Base-by-base conservation (phyloP, 2,329 filamentous ascomycete genomes). In the Coniochaeta ligniaria region DNA sequence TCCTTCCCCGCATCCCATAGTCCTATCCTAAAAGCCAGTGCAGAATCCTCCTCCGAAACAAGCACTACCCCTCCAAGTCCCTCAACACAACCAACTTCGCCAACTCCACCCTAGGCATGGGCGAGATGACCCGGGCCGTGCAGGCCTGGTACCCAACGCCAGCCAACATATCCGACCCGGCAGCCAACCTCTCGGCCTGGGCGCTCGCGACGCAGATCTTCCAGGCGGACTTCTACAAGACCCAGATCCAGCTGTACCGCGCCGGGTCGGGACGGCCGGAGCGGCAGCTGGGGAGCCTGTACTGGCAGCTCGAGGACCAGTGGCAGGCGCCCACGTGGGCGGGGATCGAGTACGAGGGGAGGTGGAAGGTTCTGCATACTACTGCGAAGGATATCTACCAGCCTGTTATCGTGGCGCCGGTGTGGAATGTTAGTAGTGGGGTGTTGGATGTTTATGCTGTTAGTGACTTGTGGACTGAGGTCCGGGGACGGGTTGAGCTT, bases 231-330 rank as follows among this genome's bases (percentile, higher is more conserved):
- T 82, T 82, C 68, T 87, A 87, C 70, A 80, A 79, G 45, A 78
- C 74, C 2, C 78, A 87, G 69, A 87, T 87, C 17, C 76, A 82
- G 59, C 87, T 83, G 70, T 88, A 88, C 66, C 78, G 85, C 6
- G 75, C 81, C 6, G 85, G 85, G 0, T 83, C 80, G 43, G 85
- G 83, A 0, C 67, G 79, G 65, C 80, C 78, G 0, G 80, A 87
- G 62, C 75, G 83, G 0, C 83, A 87, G 64, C 75, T 87, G 2
- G 85, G 84, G 0, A 79, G 77, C 12, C 68, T 88, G 6, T 87
- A 87, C 68, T 88, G 85, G 85, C 85, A 88, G 66, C 74, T 88
- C 1, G 83, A 88, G 64, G 85, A 88, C 66, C 81, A 85, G 61
- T 86, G 83, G 83, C 83, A 85, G 64, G 84, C 83, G 1, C 84